Conservation (phyloP, 345 rosid species). For the Combretum micranthum region DNA sequence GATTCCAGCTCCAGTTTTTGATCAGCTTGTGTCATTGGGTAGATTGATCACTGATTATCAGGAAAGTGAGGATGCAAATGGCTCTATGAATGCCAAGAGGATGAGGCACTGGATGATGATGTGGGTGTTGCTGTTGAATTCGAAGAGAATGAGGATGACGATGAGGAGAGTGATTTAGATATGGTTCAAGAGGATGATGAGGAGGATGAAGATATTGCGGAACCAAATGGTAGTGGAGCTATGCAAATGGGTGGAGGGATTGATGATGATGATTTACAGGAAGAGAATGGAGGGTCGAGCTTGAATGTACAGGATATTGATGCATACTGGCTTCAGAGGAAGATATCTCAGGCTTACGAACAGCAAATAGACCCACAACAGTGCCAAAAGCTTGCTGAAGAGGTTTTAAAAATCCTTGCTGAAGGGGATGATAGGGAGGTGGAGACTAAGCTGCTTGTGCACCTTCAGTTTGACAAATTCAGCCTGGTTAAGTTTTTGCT, state of each 20-base stretch:
- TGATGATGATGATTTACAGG: slow-evolving; percentile 61
- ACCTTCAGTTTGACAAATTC: slow-evolving; percentile 61
- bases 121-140: slow-evolving; percentile 91
- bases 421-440: slow-evolving; percentile 85
- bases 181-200: slow-evolving; percentile 81
- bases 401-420: slow-evolving; percentile 77
- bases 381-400: slow-evolving; percentile 89
- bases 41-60: slow-evolving; percentile 75
- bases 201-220: slow-evolving; percentile 60
- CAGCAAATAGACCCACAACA: slow-evolving; percentile 83
- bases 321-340: slow-evolving; percentile 97
- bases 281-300: slow-evolving; percentile 57
- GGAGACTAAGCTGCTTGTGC: slow-evolving; percentile 56
- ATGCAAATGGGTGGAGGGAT: slow-evolving; percentile 87
- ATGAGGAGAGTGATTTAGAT: slow-evolving; percentile 87
- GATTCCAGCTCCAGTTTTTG: slow-evolving; percentile 38
- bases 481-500: slow-evolving; percentile 65
- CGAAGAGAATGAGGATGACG: slow-evolving; percentile 81
- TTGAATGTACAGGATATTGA: slow-evolving; percentile 92
- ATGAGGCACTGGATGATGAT: slow-evolving; percentile 77
- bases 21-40: slow-evolving; percentile 70
- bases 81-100: slow-evolving; percentile 39
- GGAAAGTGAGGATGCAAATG: slow-evolving; percentile 51
- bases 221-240: slow-evolving; percentile 45
- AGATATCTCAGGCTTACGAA: slow-evolving; percentile 83